Base-by-base conservation (phyloP, 129 eudicot genomes). In the Arctium minus region DNA sequence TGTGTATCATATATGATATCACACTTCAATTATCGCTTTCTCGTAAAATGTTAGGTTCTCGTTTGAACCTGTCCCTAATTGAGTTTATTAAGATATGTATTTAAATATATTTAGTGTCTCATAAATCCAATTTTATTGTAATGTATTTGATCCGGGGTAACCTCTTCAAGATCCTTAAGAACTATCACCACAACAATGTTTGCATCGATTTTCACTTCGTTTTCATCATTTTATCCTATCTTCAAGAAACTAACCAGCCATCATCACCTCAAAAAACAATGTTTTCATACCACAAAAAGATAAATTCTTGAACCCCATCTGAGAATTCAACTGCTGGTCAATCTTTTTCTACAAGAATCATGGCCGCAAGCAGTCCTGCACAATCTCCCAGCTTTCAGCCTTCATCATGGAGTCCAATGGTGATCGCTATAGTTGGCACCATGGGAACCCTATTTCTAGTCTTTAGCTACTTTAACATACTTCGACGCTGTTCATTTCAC, bases 401-500 rank as follows among this genome's bases (percentile, higher is more conserved):
- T 50, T 81, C 86, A 73, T 73, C 75, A 22, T 93, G 93, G 93
- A 80, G 87, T 42, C 91, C 96, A 27, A 39, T 82, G 10, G 85
- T 89, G 42, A 79, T 91, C 30, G 90, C 84, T 0, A 50, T 84
- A 33, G 78, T 85, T 2, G 92, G 88, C n/a, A 70, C 90, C 33
- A 44, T 91, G 65, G 91, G 92, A 81, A 73, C 82, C 48, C 65
- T 93, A 37, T 83, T 93, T 70, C 82, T 93, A 10, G 4, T 93
- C 5, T 36, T 89, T 74, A 89, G 82, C 65, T 93, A 91, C 81
- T 82, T 78, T 80, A 84, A 84, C 85, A 77, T 93, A 48, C 80
- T 93, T 2, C 53, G 76, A 46, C 87, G 88, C 33, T 84, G 88
- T 18, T 75, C 81, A 1, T 50, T 80, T 60, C 86, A 74, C 33